Conservation (phyloP, 2,329 filamentous ascomycete genomes). For the Fusarium piperis region DNA sequence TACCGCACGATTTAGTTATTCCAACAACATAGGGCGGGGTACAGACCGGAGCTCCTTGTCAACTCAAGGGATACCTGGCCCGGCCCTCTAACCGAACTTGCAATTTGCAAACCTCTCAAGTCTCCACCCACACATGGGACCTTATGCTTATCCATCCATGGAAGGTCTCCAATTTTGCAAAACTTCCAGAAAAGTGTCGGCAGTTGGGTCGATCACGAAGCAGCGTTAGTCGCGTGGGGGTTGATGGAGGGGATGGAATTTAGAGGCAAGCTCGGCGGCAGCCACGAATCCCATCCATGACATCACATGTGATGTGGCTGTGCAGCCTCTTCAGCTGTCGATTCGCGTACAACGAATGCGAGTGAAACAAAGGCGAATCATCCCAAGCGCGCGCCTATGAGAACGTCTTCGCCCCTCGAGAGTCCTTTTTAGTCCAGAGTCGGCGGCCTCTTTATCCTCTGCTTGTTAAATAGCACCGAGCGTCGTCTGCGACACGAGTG, state of each 20-base stretch:
- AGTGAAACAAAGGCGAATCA: slow-evolving; percentile 36
- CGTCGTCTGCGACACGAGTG: background rate
- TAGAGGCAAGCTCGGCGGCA: slow-evolving; percentile 2
- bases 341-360: slow-evolving; percentile 17
- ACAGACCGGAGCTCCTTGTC: too few relatives aligned
- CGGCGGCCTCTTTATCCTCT: slow-evolving; percentile 34
- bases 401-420: slow-evolving; percentile 15
- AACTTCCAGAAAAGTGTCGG: background rate
- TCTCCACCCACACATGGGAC: slow-evolving; percentile 3
- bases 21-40: too few relatives aligned
- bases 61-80: background rate
- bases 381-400: slow-evolving; percentile 40
- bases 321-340: slow-evolving; percentile 35
- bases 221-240: slow-evolving; percentile 9
- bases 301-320: slow-evolving; percentile 49
- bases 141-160: background rate
- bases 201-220: slow-evolving; percentile 35
- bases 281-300: slow-evolving; percentile 36
- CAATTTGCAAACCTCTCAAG: slow-evolving; percentile 2
- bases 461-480: slow-evolving; percentile 17
- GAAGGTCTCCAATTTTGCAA: slow-evolving; percentile 23
- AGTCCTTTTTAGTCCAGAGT: background rate
- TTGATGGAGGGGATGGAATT: slow-evolving; percentile 24
- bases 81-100: slow-evolving; percentile 9
- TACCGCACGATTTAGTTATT: too few relatives aligned